Evolutionary conservation across 148 eudicot species (phyloP), one percentile per base, ranked within the genome.

Genomic region (Cornus suecica): DNA sequence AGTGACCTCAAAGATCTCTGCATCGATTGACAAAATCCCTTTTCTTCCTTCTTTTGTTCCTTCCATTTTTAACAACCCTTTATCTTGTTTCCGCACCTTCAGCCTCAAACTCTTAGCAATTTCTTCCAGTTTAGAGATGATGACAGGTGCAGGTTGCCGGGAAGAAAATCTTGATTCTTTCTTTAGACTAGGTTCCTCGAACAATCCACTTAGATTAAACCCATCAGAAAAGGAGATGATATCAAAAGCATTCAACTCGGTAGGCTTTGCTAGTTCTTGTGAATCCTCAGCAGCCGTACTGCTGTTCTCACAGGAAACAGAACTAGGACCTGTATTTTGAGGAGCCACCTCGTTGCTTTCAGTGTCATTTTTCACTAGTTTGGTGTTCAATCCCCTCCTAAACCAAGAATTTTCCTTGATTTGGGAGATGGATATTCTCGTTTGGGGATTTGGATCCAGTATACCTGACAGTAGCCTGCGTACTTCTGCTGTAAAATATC

Each of bases 201-300:
- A 91, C 79, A 91, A 89, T 42, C 88, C 79, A 13, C 91, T 82
- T 27, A 91, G 73, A 80, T 91, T 87, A 66, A 89, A 89, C 25
- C 97, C 97, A 58, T 83, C 82, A 52, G 93, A 89, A 67, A 91
- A 80, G 65, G 97, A 89, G 41, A 91, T 91, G 23, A 91, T 89
- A 79, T 91, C 93, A 75, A 91, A 91, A 41, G 97, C 97, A 85
- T 91, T 91, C 72, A 91, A 65, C 73, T 81, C 85, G 14, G 90
- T 73, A 66, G 89, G 83, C 66, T 31, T 82, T 61, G 79, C 56
- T 23, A 26, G 68, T 32, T 88, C 86, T 74, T 77, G 80, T 70
- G 74, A 80, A 48, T 80, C 74, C 62, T 82, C 85, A 30, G 68
- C 84, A 62, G 71, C 80, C 24, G 72, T 60, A 18, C 27, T 31